Conservation (phyloP, 805 yeast genomes). For the Myxozyma neglecta region DNA sequence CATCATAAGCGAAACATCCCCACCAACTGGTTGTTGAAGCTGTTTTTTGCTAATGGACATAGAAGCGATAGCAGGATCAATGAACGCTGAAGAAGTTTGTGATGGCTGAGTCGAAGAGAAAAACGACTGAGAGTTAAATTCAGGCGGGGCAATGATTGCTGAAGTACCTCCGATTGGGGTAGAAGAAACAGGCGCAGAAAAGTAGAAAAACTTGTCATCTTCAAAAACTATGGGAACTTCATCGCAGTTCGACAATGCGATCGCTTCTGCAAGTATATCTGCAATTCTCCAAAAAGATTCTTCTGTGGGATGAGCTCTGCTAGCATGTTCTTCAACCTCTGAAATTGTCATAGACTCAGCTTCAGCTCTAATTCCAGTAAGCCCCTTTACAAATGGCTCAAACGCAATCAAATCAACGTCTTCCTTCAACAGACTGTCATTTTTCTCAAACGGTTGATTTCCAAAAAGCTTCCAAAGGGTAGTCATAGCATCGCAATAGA, state of each 20-base stretch:
- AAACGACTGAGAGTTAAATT: slow-evolving; percentile 5
- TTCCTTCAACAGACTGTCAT: slow-evolving; percentile 23
- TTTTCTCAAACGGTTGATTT: background rate
- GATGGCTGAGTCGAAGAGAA: background rate
- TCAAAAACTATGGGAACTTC: slow-evolving; percentile 20
- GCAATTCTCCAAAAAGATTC: slow-evolving; percentile 20
- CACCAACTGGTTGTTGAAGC: background rate
- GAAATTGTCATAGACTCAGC: slow-evolving; percentile 7
- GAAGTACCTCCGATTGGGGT: background rate
- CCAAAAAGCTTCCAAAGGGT: slow-evolving; percentile 7
- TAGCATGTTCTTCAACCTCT: slow-evolving; percentile 14
- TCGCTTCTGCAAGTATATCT: slow-evolving; percentile 23
- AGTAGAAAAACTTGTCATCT: slow-evolving; percentile 4
- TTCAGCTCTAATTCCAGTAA: slow-evolving; percentile 12
- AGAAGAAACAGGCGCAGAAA: slow-evolving; percentile 5
- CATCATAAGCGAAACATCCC: slow-evolving; percentile 21
- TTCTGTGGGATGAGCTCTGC: slow-evolving; percentile 19
- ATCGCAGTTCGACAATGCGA: slow-evolving; percentile 4
- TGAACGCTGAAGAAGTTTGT: background rate
- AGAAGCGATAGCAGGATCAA: background rate
- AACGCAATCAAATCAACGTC: slow-evolving; percentile 29
- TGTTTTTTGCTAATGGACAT: background rate
- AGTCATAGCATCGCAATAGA: slow-evolving; percentile 15
- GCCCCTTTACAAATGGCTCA: slow-evolving; percentile 14
- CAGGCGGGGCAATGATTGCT: slow-evolving; percentile 5